phyloP scores from a whole-genome alignment of 2,329 filamentous ascomycete genomes.

The Bipolaris gigantea region DNA sequence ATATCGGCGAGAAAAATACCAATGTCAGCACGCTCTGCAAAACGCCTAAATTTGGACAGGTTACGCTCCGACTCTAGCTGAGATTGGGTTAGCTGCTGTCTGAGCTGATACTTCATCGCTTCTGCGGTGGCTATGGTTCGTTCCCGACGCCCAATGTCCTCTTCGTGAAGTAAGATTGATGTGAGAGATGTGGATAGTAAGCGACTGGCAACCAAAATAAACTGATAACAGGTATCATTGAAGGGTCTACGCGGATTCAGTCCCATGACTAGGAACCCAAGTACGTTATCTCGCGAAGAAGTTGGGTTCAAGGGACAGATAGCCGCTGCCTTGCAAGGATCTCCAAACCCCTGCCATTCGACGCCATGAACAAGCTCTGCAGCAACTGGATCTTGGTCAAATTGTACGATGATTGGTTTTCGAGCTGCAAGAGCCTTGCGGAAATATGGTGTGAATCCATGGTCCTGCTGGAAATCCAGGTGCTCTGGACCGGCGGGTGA shows the following conservation, averaged over 20 bases:
- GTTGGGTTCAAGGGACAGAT: slow-evolving; percentile 45
- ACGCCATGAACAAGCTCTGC: slow-evolving; percentile 32
- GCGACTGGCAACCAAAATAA: slow-evolving; percentile 40
- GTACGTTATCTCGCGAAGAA: slow-evolving; percentile 34
- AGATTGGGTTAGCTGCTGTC: slow-evolving; percentile 35
- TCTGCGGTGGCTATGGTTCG: slow-evolving; percentile 38
- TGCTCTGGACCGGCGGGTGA: slow-evolving; percentile 26
- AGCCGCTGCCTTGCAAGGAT: slow-evolving; percentile 37
- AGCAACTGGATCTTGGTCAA: slow-evolving; percentile 35
- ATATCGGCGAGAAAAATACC: slow-evolving; percentile 47
- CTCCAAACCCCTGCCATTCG: slow-evolving; percentile 39
- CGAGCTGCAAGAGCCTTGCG: slow-evolving; percentile 31
- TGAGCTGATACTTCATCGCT: slow-evolving; percentile 41
- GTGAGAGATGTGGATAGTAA: slow-evolving; percentile 45
- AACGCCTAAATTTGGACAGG: slow-evolving; percentile 42
- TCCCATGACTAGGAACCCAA: slow-evolving; percentile 47
- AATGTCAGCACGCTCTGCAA: slow-evolving; percentile 46
- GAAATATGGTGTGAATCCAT: slow-evolving; percentile 32
- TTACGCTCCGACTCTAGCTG: slow-evolving; percentile 38
- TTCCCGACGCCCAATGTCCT: slow-evolving; percentile 42
- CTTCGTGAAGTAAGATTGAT: slow-evolving; percentile 45
- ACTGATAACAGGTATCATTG: slow-evolving; percentile 46
- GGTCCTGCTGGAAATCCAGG: slow-evolving; percentile 24
- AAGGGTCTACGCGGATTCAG: slow-evolving; percentile 45
- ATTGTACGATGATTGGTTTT: slow-evolving; percentile 31